These are phyloP conservation scores for Tolypocladium tundrense DNA, from an alignment of 2,329 filamentous ascomycete species.

Conservation along the genomic window DNA sequence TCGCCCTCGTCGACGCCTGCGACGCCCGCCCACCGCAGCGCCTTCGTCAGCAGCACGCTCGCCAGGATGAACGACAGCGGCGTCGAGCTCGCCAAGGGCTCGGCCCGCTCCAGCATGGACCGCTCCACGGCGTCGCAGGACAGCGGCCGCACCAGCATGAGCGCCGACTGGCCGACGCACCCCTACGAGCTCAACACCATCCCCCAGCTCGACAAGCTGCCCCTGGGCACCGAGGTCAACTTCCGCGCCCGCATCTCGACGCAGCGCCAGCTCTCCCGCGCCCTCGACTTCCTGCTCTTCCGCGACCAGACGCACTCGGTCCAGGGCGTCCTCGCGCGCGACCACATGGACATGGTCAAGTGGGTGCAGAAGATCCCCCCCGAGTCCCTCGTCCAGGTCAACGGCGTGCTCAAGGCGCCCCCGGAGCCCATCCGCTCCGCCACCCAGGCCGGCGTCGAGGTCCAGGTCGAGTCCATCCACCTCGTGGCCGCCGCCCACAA, in stretches of 20 bases:
- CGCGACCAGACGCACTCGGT: conserved; percentile 75
- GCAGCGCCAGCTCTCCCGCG: conserved; percentile 69
- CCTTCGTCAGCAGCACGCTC: conserved; percentile 11
- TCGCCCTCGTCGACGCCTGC: conserved; percentile 2
- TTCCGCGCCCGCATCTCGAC: conserved; percentile 40
- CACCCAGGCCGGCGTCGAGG: conserved; percentile 64
- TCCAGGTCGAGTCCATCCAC: conserved; percentile 51
- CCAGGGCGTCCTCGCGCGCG: conserved; percentile 61
- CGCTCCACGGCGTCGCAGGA: conserved; percentile 20
- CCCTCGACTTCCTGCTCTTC: conserved; percentile 76
- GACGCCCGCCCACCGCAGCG: conserved; percentile 2
- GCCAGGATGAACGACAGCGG: conserved; percentile 21
- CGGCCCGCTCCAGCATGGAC: conserved; percentile 18
- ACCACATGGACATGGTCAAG: conserved; percentile 62
- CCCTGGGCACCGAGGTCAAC: conserved; percentile 28
- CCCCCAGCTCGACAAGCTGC: conserved; percentile 23
- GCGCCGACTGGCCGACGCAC: conserved; percentile 27
- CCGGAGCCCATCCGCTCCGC: conserved; percentile 67
- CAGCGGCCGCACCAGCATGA: conserved; percentile 24
- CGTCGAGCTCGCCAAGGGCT: conserved; percentile 17
- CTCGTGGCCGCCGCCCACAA: conserved; percentile 40
- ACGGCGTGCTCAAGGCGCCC: conserved; percentile 62
- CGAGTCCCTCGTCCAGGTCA: conserved; percentile 70
- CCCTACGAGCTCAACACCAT: conserved; percentile 29
- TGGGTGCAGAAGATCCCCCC: conserved; percentile 77